phyloP scores from a whole-genome alignment of 2,329 filamentous ascomycete species.

The Ploettnerulaceae sp. region DNA sequence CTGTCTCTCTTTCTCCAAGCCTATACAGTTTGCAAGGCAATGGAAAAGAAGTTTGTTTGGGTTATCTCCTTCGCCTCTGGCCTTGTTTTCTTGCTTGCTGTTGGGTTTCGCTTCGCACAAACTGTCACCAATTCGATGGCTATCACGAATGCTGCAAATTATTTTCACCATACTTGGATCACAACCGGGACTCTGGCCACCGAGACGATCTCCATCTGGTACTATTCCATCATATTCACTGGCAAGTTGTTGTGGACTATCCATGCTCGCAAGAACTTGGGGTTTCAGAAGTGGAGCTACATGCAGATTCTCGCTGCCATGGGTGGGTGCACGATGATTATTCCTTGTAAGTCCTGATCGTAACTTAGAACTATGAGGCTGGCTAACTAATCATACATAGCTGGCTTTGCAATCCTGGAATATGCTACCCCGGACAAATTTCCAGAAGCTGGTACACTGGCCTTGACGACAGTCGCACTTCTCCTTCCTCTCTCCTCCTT shows the following conservation, averaged over 20 bases:
- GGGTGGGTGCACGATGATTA: constrained; percentile 60
- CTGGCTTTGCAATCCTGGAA: constrained; percentile 55
- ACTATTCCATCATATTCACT: constrained; percentile 58
- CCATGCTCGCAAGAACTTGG: constrained; percentile 48
- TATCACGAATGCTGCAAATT: constrained; percentile 24
- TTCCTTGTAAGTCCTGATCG: constrained; percentile 56
- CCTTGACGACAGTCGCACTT: constrained; percentile 54
- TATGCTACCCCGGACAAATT: constrained; percentile 41
- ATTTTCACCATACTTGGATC: constrained; percentile 37
- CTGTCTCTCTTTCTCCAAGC: constrained; percentile 58
- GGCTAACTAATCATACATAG: constrained; percentile 38
- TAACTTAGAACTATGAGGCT: too few relatives aligned
- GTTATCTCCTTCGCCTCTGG: constrained; percentile 44
- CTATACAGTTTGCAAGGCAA: constrained; percentile 49
- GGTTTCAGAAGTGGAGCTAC: constrained; percentile 55
- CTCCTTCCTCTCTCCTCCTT: constrained; percentile 62
- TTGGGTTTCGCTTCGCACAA: constrained; percentile 49
- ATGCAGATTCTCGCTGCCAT: constrained; percentile 65
- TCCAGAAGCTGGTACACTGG: constrained; percentile 49
- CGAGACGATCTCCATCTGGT: constrained; percentile 52
- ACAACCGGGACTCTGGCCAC: constrained; percentile 44
- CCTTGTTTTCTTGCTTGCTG: constrained; percentile 45
- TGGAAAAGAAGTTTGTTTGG: constrained; percentile 40
- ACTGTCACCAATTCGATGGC: constrained; percentile 41
- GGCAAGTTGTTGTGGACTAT: constrained; percentile 56